Conservation (phyloP, 495 filamentous ascomycete species). For the Cercophora sp. region DNA sequence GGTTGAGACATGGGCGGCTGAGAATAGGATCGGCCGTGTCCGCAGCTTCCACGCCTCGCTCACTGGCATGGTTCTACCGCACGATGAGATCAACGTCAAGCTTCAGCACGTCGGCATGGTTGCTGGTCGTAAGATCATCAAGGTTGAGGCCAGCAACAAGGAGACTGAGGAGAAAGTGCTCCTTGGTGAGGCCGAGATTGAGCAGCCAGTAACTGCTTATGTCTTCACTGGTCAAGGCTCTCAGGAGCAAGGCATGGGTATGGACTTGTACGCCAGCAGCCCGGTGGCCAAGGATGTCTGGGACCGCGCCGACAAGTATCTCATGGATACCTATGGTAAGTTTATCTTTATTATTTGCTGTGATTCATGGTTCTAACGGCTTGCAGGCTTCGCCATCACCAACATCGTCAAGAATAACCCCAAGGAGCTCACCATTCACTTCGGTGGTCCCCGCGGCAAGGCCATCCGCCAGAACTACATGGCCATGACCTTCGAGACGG, state of each 20-base stretch:
- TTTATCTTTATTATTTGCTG: conserved; percentile 5
- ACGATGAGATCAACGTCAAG: conserved; percentile 89
- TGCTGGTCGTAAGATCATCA: conserved; percentile 96
- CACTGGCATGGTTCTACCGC: conserved; percentile 96
- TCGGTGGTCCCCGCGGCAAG: conserved; percentile 93
- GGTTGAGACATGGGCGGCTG: conserved; percentile 98
- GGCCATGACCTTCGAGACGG: conserved; percentile 98
- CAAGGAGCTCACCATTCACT: conserved; percentile 97
- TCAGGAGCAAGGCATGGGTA: conserved; percentile 99
- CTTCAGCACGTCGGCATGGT: conserved; percentile 98
- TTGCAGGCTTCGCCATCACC: conserved; percentile 81
- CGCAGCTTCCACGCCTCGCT: conserved; percentile 93
- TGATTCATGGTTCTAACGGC: conserved; percentile 37
- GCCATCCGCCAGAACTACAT: conserved; percentile 98
- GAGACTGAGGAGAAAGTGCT: conserved; percentile 95
- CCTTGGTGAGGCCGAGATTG: conserved; percentile 91
- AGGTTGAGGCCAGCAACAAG: conserved; percentile 89
- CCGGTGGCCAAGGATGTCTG: conserved; percentile 93
- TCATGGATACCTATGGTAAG: conserved; percentile 96
- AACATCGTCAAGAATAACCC: conserved; percentile 99
- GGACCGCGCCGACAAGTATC: conserved; percentile 96
- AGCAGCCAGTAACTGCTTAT: conserved; percentile 95
- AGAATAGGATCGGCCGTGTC: conserved; percentile 96
- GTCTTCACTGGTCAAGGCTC: conserved; percentile 98
- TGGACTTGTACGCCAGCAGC: conserved; percentile 94